These are phyloP conservation scores for Phaseolus coccineus DNA, from an alignment of 331 rosid genomes.

Conservation along the genomic window DNA sequence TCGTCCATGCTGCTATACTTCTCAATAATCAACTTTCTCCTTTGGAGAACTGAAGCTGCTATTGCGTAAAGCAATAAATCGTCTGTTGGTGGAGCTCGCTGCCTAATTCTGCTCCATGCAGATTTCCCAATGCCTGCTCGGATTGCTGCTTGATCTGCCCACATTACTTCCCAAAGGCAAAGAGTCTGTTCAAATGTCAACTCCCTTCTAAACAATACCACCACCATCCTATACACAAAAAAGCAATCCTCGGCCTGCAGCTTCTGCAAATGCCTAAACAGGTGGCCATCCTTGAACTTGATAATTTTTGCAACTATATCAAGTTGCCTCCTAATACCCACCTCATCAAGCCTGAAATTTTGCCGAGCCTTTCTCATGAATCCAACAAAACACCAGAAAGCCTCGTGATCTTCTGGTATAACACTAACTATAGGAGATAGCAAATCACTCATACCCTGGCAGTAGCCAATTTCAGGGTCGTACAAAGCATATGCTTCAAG, in stretches of 20 bases:
- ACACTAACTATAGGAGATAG: constrained; percentile 92
- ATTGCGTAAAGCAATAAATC: constrained; percentile 92
- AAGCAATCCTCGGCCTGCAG: constrained; percentile 99
- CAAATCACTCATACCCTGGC: constrained; percentile 99
- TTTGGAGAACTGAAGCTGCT: constrained; percentile 94
- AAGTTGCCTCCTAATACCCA: constrained; percentile 95
- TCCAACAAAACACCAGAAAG: constrained; percentile 99
- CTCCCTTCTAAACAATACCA: constrained; percentile 95
- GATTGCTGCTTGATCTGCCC: constrained; percentile 99
- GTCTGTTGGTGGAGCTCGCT: constrained; percentile 96
- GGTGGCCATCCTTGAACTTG: constrained; percentile 84
- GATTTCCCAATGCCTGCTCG: constrained; percentile 95
- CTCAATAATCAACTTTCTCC: constrained; percentile 88
- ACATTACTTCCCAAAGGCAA: constrained; percentile 99
- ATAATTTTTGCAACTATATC: constrained; percentile 84
- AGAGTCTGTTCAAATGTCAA: constrained; percentile 92
- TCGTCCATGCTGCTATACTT: constrained; percentile 99
- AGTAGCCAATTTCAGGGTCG: constrained; percentile 98
- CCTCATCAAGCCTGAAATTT: constrained; percentile 97
- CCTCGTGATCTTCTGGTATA: constrained; percentile 87
- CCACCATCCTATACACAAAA: constrained; percentile 98
- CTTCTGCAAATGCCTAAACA: constrained; percentile 92
- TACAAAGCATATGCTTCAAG: constrained; percentile 97
- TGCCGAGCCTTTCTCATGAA: constrained; percentile 99
- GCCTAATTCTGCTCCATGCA: constrained; percentile 97